A percentile compares a stretch with the other conserved stretches of the same genome.
These are phyloP conservation scores for Akebia trifoliata DNA, from an alignment of 164 flowering plant genomes.

Conservation along the genomic window DNA sequence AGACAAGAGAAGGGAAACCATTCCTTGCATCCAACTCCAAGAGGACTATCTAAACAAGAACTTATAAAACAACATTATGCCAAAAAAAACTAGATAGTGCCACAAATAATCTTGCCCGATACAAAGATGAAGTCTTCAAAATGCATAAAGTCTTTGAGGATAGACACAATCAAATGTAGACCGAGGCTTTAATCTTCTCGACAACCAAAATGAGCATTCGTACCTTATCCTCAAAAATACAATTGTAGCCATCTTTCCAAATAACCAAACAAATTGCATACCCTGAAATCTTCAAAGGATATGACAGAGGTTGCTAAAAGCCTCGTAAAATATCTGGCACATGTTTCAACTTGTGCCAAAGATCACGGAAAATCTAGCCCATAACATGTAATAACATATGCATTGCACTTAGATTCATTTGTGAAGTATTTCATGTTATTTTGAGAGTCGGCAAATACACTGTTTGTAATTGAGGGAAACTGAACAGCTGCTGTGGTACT, in stretches of 20 bases:
- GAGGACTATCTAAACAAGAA: no score
- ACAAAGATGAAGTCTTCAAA: neutral
- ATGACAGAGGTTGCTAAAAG: neutral
- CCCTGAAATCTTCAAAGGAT: no score
- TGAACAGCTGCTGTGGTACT: constrained; percentile 39
- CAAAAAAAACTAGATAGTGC: no score
- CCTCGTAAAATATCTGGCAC: neutral
- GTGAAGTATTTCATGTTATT: no score
- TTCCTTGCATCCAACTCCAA: no score
- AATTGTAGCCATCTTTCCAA: neutral
- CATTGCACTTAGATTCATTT: no score
- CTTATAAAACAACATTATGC: no score
- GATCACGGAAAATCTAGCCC: no score
- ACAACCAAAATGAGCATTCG: neutral
- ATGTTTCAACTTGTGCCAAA: neutral
- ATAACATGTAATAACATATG: no score
- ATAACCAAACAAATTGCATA: no score
- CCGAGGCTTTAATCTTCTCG: neutral
- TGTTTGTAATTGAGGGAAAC: no score
- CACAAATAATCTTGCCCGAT: neutral
- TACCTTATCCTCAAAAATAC: neutral
- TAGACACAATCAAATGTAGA: neutral
- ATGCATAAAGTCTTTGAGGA: neutral
- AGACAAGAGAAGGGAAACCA: no score
- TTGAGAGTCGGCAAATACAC: constrained; percentile 15